Conservation (phyloP, 192 early-diverging fungal genomes). For the Linnemannia hyalina region DNA sequence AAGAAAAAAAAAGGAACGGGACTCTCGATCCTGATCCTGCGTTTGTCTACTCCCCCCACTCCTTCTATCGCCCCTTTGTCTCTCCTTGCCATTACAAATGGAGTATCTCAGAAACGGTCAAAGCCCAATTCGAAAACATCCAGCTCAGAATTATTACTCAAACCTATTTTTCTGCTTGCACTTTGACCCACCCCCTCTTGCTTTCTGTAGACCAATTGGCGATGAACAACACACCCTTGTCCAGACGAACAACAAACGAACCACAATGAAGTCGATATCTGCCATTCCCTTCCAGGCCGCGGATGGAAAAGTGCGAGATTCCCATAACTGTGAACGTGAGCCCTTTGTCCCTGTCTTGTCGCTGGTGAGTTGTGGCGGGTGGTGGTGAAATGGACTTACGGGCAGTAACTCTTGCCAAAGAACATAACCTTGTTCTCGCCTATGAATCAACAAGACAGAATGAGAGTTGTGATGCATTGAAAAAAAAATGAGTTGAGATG, state of each 20-base stretch:
- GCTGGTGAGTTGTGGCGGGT: too few species aligned
- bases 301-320: background rate
- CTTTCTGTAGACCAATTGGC: background rate
- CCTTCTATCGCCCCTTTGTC: background rate
- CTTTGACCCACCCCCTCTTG: background rate
- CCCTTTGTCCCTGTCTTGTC: background rate
- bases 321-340: background rate
- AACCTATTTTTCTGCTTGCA: background rate
- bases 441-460: background rate
- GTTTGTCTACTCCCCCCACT: background rate
- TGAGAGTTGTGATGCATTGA: background rate
- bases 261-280: background rate
- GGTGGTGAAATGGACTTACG: constrained; percentile 21
- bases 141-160: background rate
- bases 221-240: background rate
- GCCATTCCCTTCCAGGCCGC: background rate
- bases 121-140: background rate
- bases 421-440: constrained; percentile 57
- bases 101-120: background rate
- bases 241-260: background rate
- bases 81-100: background rate
- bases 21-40: background rate
- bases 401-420: constrained; percentile 57
- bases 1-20: constrained; percentile 1
- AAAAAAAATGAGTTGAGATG: background rate